Evolutionary conservation across 306 rosid species (phyloP).

Genomic region (Arachis hypogaea): DNA sequence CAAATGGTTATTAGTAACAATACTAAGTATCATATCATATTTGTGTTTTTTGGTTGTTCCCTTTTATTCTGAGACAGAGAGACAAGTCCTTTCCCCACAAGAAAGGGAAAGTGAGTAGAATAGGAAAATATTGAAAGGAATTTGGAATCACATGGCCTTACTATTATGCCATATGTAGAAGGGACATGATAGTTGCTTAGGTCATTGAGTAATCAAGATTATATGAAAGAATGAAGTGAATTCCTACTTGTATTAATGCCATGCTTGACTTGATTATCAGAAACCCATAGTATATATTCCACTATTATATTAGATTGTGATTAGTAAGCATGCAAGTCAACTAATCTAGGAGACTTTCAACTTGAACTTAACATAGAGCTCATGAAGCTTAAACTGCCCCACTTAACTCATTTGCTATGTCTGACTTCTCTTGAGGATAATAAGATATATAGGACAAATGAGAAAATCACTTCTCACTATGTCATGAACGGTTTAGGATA

Average conservation of each 20-base stretch:
- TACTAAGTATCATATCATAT: constrained; percentile 15
- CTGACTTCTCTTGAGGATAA: too few species aligned
- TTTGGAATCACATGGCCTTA: background rate
- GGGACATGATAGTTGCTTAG: background rate
- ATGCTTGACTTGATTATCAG: background rate
- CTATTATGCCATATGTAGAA: background rate
- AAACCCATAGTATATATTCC: background rate
- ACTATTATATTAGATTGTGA: constrained; percentile 1
- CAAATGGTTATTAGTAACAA: background rate
- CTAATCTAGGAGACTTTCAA: constrained; percentile 23
- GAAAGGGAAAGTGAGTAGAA: constrained; percentile 1
- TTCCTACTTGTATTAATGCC: constrained; percentile 33
- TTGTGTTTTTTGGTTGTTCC: constrained; percentile 29
- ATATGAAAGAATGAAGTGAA: constrained; percentile 19
- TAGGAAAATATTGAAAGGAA: constrained; percentile 3
- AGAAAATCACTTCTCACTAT: too few species aligned
- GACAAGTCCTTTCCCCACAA: constrained; percentile 21
- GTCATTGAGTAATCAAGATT: background rate
- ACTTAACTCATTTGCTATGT: too few species aligned
- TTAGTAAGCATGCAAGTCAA: constrained; percentile 18
- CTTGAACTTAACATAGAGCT: background rate
- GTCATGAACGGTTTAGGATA: too few species aligned
- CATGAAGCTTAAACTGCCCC: background rate
- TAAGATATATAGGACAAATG: too few species aligned
- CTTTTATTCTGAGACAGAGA: constrained; percentile 19